Evolutionary conservation across 2,329 filamentous ascomycete species (phyloP), one percentile per base, ranked within the genome.

Genomic region (Paecilomyces formosus): DNA sequence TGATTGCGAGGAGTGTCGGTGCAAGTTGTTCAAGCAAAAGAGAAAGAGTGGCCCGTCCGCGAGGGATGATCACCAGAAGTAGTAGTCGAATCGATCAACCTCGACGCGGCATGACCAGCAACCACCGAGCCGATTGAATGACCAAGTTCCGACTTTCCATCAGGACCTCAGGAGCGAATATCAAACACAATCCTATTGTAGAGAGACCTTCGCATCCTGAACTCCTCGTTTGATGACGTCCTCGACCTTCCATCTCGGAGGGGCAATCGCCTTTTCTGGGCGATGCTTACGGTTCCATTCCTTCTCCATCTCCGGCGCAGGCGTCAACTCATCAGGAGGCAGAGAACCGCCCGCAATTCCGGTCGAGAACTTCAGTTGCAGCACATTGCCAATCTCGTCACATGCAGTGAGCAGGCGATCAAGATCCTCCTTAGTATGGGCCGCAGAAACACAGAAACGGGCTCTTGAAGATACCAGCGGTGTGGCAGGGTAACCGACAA

Each of bases 361-460:
- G 13, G 90, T 95, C n/a, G 92, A 96, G 78, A 96, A 97, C 79
- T 97, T 97, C 71, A 99, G 82, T 76, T 97, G 92, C 58, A 99
- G 79, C 22, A 96, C 84, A 64, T 96, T 90, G 58, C 93, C 92
- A 58, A 97, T 86, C 74, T 97, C 90, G 70, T 97, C 91, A 69
- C 93, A 97, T 15, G 94, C 94, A 3, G 85, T 82, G 55, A 99
- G 80, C 60, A 99, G 79, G 54, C 93, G 87, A 74, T 99, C 94
- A 68, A 99, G 83, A 72, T 99, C 94, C 55, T 99, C 94, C 80
- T 99, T 99, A 76, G 95, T 99, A 80, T 99, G 94, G 1, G 94
- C 91, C 1, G 94, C 87, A 2, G 92, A 96, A 56, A 99, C 86
- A 72, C 94, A 99, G 84, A 99, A 97, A 54, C 94, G 89, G 55